phyloP scores from a whole-genome alignment of 1,139 yeast species.

The Blastobotrys capitulatus region DNA sequence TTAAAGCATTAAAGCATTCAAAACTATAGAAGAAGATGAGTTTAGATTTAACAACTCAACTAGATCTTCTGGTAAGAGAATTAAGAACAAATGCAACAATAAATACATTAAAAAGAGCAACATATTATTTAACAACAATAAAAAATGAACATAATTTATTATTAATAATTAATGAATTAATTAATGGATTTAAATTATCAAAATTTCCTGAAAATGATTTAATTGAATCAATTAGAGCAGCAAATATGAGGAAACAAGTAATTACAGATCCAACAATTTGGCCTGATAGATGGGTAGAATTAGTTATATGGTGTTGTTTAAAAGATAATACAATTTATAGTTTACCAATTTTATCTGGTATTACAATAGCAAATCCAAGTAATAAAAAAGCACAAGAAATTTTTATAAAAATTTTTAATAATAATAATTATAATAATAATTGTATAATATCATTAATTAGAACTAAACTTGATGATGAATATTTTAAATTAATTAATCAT shows the following conservation, averaged over 20 bases:
- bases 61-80: constrained; percentile 14
- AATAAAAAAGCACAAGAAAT: constrained; percentile 14
- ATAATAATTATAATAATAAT: not conserved
- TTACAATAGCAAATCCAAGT: constrained; percentile 39
- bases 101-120: constrained; percentile 43
- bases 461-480: constrained; percentile 8
- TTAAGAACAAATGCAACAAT: constrained; percentile 6
- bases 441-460: constrained; percentile 11
- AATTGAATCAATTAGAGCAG: constrained; percentile 37
- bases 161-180: constrained; percentile 46
- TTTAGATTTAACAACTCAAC: constrained; percentile 11
- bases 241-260: constrained; percentile 47
- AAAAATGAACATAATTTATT: constrained; percentile 53
- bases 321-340: constrained; percentile 5
- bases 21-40: not conserved
- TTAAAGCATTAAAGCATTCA: too few relatives aligned
- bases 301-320: constrained; percentile 38
- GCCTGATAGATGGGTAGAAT: constrained; percentile 46
- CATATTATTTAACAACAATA: constrained; percentile 56
- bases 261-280: constrained; percentile 60
- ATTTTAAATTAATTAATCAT: constrained; percentile 1
- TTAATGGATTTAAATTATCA: constrained; percentile 25
- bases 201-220: constrained; percentile 41
- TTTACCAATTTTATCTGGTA: constrained; percentile 52
- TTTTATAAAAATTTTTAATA: constrained; percentile 15